Evolutionary conservation across 1,284 basidiomycete species (phyloP), one percentile per base, ranked within the genome.

Genomic region (Fomitopsis palustris): DNA sequence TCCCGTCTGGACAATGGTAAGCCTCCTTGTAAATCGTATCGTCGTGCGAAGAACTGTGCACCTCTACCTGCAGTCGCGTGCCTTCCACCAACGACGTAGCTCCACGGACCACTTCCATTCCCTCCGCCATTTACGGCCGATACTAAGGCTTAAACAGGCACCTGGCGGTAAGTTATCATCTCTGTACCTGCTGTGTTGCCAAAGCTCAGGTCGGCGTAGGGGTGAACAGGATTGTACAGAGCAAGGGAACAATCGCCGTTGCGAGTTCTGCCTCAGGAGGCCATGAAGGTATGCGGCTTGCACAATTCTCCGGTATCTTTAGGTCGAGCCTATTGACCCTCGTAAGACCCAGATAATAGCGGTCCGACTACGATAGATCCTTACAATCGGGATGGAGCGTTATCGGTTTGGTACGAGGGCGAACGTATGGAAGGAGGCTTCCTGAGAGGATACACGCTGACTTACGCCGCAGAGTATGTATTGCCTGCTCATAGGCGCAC

Each of bases 191-290:
- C 35, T 14, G 35, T 14, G 12, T 16, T 47, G 8, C 25, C 7
- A 14, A 23, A 16, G 25, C 2, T 9, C 29, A 35, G 6, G 7
- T 52, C 17, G 1, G 4, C 29, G 14, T 6, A 68, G 67, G 58
- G 27, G 54, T 66, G 29, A 64, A 64, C 41, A 63, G 62, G 5
- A 57, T 66, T 2, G 43, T 54, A 1, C 67, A 68, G 25, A 38
- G 21, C 8, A 54, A 47, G 2, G 54, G 47, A 9, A 47, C 60
- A 3, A 61, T 68, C 2, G 54, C 61, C 17, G 52, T 63, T 16
- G 65, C 65, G 1, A 67, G 66, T 51, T 57, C 64, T 6, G 62
- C 64, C 8, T 21, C 55, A 4, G 62, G 61, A 25, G 65, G 65
- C 10, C 42, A 57, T 16, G 38, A 53, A 39, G 59, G 56, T 17